Conservation (phyloP, 2,329 filamentous ascomycete species). For the Scytalidium lignicola region DNA sequence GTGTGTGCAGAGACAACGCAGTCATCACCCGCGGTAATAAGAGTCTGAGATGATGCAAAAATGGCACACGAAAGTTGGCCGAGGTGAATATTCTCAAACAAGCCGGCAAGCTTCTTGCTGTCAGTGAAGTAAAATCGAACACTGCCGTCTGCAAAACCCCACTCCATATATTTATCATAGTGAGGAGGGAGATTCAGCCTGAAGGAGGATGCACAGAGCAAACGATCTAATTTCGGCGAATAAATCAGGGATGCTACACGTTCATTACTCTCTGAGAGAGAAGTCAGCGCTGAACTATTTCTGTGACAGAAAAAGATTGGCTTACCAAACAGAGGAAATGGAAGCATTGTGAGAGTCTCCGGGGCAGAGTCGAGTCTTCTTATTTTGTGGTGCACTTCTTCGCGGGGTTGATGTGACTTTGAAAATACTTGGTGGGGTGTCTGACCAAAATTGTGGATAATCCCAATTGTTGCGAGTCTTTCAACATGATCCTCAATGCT, state of each 20-base stretch:
- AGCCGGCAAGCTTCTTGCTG: constrained; percentile 73
- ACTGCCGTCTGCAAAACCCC: constrained; percentile 91
- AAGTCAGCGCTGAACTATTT: not conserved
- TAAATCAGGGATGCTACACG: constrained; percentile 75
- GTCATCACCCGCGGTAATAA: constrained; percentile 89
- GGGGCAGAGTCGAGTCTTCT: constrained; percentile 73
- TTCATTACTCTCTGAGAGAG: constrained; percentile 53
- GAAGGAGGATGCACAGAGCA: constrained; percentile 80
- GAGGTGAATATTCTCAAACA: constrained; percentile 91
- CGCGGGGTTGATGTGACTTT: constrained; percentile 71
- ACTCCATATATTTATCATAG: constrained; percentile 90
- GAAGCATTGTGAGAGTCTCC: constrained; percentile 70
- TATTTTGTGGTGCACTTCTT: constrained; percentile 58
- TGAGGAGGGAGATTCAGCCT: constrained; percentile 78
- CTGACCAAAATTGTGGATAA: constrained; percentile 98
- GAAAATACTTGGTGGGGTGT: constrained; percentile 93
- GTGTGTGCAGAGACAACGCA: constrained; percentile 85
- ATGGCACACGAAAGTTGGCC: constrained; percentile 79
- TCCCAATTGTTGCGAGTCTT: constrained; percentile 81
- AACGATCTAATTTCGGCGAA: constrained; percentile 71
- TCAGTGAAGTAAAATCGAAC: constrained; percentile 87
- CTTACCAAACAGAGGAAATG: constrained; percentile 68
- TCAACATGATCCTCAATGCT: constrained; percentile 85
- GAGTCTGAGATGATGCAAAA: constrained; percentile 83
- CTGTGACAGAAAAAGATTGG: not conserved